Percentiles rank a stretch among this genome's conserved stretches.
Conservation (phyloP, 148 eudicot species). For the Vaccinium macrocarpon region DNA sequence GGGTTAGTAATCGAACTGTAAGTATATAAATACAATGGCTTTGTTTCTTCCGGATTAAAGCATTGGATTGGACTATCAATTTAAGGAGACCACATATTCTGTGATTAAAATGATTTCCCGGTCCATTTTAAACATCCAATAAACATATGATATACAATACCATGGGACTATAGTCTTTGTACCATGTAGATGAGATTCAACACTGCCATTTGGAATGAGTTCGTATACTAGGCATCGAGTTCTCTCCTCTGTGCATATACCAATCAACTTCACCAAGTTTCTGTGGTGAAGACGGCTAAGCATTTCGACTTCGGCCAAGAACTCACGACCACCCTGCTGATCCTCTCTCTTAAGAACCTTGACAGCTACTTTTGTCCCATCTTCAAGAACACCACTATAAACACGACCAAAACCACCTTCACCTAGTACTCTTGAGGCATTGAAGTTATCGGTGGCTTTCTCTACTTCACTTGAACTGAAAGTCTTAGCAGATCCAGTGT, state of each 20-base stretch:
- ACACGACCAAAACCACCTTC: conserved; percentile 98
- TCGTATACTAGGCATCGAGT: conserved; percentile 80
- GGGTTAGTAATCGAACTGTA: not conserved
- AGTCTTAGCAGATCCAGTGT: conserved; percentile 73
- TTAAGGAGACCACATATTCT: not conserved
- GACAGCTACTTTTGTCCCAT: conserved; percentile 73
- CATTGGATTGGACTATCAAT: not conserved
- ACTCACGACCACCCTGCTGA: conserved; percentile 90
- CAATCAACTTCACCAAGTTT: conserved; percentile 86
- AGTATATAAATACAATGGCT: not conserved
- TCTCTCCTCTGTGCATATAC: conserved; percentile 76
- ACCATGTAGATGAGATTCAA: conserved; percentile 96
- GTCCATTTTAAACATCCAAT: not conserved
- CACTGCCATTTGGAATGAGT: conserved; percentile 84
- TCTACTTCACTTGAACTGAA: conserved; percentile 64
- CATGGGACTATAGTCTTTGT: conserved; percentile 11
- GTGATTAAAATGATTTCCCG: not conserved
- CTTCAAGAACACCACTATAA: conserved; percentile 69
- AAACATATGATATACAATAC: not conserved
- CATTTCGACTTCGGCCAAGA: conserved; percentile 94
- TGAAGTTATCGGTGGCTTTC: conserved; percentile 74
- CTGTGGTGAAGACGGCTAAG: conserved; percentile 93
- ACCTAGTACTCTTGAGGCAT: conserved; percentile 56
- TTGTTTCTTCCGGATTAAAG: not conserved
- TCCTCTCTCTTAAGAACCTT: conserved; percentile 89